phyloP scores from a whole-genome alignment of 768 basidiomycete species.

The Leccinellum albellum region DNA sequence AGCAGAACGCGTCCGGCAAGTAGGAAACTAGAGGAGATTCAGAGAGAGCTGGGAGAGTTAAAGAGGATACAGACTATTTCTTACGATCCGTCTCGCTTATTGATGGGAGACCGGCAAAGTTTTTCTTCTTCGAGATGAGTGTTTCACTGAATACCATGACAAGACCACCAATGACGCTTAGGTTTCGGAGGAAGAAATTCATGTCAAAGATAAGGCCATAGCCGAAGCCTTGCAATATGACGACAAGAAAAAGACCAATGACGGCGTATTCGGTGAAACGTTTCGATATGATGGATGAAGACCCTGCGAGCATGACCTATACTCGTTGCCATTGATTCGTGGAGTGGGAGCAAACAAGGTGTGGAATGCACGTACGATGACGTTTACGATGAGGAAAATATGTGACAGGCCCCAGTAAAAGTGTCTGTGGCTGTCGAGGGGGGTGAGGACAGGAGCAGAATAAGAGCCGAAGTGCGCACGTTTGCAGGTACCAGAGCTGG shows the following conservation, averaged over 20 bases:
- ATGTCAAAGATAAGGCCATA: conserved; percentile 99
- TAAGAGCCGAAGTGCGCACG: conserved; percentile 48
- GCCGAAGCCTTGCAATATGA: conserved; percentile 94
- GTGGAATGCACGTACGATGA: conserved; percentile 60
- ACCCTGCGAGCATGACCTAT: conserved; percentile 86
- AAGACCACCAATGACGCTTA: conserved; percentile 95
- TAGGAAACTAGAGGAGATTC: conserved; percentile 66
- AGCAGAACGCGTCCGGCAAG: conserved; percentile 94
- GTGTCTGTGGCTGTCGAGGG: conserved; percentile 69
- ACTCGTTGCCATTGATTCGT: background rate
- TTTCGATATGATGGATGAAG: conserved; percentile 82
- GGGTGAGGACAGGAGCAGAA: conserved; percentile 6
- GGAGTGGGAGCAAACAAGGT: background rate
- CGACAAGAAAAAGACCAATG: conserved; percentile 84
- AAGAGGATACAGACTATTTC: conserved; percentile 76
- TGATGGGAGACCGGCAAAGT: conserved; percentile 87
- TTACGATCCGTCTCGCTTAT: conserved; percentile 94
- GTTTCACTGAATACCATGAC: conserved; percentile 99
- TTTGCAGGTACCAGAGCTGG: conserved; percentile 97
- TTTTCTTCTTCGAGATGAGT: conserved; percentile 79
- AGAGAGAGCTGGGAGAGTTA: background rate
- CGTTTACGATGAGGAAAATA: conserved; percentile 86
- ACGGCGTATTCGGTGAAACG: conserved; percentile 86
- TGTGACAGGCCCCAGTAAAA: conserved; percentile 97
- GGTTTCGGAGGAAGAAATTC: conserved; percentile 99